Conservation (phyloP, 1,284 basidiomycete species). For the Tetrapyrgos nigripes region DNA sequence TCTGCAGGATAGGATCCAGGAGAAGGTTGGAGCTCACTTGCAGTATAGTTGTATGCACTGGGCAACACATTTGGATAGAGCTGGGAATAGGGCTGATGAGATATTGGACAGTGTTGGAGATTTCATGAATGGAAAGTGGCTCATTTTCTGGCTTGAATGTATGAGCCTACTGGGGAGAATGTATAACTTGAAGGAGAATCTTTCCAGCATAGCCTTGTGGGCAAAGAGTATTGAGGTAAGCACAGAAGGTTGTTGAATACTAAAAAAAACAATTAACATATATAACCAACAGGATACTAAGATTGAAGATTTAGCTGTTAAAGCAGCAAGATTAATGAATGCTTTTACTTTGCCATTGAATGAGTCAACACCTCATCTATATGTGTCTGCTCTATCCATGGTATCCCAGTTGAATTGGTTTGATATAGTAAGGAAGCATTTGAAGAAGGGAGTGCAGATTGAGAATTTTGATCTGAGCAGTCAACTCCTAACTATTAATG, state of each 20-base stretch:
- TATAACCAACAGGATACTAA: neutral
- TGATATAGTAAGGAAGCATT: too few species aligned
- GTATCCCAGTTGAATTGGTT: neutral
- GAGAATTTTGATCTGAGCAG: too few species aligned
- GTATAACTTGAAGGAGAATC: neutral
- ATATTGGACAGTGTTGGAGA: too few species aligned
- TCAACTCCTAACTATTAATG: too few species aligned
- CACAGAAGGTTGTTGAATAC: neutral
- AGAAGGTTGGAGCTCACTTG: neutral
- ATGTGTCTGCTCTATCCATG: neutral
- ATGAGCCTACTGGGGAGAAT: neutral
- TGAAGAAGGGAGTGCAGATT: too few species aligned
- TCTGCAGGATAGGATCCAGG: neutral
- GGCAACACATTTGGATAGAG: neutral
- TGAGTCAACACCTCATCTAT: conserved; percentile 9
- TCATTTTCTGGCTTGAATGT: neutral
- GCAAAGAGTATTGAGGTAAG: too few species aligned
- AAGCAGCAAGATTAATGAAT: conserved; percentile 8
- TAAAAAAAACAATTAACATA: neutral
- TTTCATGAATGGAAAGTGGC: neutral
- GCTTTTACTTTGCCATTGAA: conserved; percentile 7
- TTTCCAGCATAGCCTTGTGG: too few species aligned
- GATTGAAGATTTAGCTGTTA: neutral
- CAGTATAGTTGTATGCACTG: neutral
- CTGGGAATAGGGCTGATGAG: too few species aligned